Conservation (phyloP, 495 filamentous ascomycete genomes). For the Talaromyces ruber region DNA sequence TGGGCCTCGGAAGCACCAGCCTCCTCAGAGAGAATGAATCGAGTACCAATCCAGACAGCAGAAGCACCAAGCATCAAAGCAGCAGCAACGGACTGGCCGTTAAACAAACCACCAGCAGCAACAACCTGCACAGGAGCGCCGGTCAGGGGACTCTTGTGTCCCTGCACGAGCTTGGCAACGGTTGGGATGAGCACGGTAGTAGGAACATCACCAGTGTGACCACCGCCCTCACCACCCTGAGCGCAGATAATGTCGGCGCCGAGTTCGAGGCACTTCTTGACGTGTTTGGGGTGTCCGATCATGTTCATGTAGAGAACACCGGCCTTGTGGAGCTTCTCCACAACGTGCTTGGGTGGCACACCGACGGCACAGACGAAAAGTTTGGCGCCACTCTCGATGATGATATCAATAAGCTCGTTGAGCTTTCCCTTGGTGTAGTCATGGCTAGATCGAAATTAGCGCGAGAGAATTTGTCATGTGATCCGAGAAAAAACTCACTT, state of each 20-base stretch:
- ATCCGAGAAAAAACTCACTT: constrained; percentile 51
- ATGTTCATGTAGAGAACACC: constrained; percentile 99
- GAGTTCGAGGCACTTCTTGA: constrained; percentile 81
- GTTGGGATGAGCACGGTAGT: constrained; percentile 86
- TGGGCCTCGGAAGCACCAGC: constrained; percentile 89
- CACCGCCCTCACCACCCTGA: constrained; percentile 86
- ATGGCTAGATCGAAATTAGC: constrained; percentile 53
- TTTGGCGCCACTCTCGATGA: constrained; percentile 83
- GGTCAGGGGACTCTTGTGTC: constrained; percentile 78
- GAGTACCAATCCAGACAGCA: constrained; percentile 93
- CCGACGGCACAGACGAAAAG: constrained; percentile 97
- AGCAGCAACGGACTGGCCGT: constrained; percentile 84
- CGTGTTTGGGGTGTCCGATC: constrained; percentile 99
- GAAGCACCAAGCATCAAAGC: constrained; percentile 86
- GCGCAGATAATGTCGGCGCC: constrained; percentile 90
- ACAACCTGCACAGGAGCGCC: constrained; percentile 81
- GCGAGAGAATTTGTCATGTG: constrained; percentile 14
- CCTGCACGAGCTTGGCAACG: constrained; percentile 73
- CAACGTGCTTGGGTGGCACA: constrained; percentile 79
- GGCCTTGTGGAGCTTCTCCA: constrained; percentile 77
- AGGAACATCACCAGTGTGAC: constrained; percentile 85
- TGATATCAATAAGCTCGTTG: constrained; percentile 78
- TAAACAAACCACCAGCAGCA: constrained; percentile 90
- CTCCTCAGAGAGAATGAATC: constrained; percentile 90
- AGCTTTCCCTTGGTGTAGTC: constrained; percentile 99